Evolutionary conservation across 2,329 filamentous ascomycete species (phyloP).

Genomic region (Daldinia eschscholtzii): DNA sequence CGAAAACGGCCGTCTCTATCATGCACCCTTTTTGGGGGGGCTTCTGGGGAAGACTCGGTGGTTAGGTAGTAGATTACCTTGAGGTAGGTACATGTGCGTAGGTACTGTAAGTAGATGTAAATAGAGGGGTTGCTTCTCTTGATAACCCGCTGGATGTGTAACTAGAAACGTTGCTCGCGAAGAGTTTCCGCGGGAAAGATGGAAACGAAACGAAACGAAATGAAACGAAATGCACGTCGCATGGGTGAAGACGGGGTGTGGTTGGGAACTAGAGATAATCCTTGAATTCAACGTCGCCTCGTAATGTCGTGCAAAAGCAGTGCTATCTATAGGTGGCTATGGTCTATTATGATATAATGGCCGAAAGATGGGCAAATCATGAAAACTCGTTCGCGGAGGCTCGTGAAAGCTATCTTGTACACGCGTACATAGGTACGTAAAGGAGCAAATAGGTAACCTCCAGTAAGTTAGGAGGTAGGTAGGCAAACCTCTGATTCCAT

Average conservation of each 20-base stretch:
- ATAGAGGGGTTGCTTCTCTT: background rate
- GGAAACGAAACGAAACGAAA: too few species aligned
- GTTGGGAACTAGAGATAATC: background rate
- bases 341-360: constrained; percentile 4
- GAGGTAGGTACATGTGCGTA: background rate
- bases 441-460: background rate
- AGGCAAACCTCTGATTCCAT: background rate
- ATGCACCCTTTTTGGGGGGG: background rate
- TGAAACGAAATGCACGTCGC: background rate
- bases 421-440: background rate
- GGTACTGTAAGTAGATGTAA: background rate
- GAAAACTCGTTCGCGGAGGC: background rate
- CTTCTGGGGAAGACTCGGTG: background rate
- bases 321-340: background rate
- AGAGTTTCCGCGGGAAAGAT: background rate
- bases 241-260: background rate
- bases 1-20: constrained; percentile 5
- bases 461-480: background rate
- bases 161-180: constrained; percentile 34
- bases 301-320: background rate
- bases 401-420: background rate
- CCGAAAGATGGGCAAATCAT: background rate
- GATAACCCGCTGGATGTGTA: background rate
- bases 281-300: background rate
- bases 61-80: background rate